A percentile compares a stretch with the other conserved stretches of the same genome.
Conservation (phyloP, 2,329 filamentous ascomycete species). For the Thelonectria rubi region DNA sequence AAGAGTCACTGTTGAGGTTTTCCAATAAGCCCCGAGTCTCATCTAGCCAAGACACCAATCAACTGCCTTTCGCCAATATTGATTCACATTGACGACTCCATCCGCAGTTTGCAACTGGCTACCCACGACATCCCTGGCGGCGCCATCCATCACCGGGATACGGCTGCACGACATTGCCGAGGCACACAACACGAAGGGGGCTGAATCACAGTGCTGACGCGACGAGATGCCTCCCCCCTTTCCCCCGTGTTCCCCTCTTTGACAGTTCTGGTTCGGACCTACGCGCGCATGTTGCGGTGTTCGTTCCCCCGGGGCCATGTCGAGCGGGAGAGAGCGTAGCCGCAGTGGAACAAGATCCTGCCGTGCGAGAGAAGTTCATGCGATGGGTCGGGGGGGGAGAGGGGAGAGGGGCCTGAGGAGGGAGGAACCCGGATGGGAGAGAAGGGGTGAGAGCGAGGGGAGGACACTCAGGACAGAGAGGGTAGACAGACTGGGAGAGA, state of each 20-base stretch:
- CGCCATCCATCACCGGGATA: too few species aligned
- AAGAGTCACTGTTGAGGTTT: too few species aligned
- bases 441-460: neutral
- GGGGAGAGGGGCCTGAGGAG: neutral
- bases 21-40: too few species aligned
- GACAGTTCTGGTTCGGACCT: too few species aligned
- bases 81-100: too few species aligned
- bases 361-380: slow-evolving; percentile 4
- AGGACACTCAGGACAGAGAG: neutral
- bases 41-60: too few species aligned
- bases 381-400: neutral
- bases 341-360: neutral
- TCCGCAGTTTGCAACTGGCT: too few species aligned
- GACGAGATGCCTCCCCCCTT: neutral
- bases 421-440: neutral
- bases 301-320: neutral
- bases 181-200: neutral
- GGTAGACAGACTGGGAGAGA: neutral
- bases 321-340: neutral
- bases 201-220: neutral
- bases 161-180: neutral
- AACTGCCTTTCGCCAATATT: too few species aligned
- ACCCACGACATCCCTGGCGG: too few species aligned
- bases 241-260: neutral
- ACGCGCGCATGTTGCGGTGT: neutral